Percentiles rank a stretch among this genome's conserved stretches.
phyloP scores from a whole-genome alignment of 768 basidiomycete genomes.

The Trametes cingulata region DNA sequence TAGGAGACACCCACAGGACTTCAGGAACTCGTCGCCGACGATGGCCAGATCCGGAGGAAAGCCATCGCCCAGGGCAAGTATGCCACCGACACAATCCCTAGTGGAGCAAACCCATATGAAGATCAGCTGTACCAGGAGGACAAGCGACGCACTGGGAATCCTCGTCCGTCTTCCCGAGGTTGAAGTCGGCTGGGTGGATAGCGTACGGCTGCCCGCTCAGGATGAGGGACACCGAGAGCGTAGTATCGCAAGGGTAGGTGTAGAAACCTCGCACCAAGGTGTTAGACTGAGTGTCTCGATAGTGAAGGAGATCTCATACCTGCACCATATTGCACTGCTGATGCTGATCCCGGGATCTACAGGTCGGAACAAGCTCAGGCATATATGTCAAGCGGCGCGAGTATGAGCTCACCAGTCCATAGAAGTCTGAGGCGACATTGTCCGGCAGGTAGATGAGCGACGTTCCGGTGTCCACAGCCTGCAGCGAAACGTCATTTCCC shows the following conservation, averaged over 20 bases:
- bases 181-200: conserved; percentile 54
- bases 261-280: conserved; percentile 45
- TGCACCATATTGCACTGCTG: conserved; percentile 43
- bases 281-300: not conserved
- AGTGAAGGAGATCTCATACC: conserved; percentile 32
- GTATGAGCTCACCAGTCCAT: conserved; percentile 38
- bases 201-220: conserved; percentile 45
- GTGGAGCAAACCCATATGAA: not conserved
- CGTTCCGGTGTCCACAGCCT: conserved; percentile 73
- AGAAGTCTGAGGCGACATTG: conserved; percentile 45
- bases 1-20: conserved; percentile 54
- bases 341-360: conserved; percentile 52
- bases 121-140: not conserved
- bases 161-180: conserved; percentile 44
- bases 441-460: conserved; percentile 62
- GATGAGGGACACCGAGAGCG: conserved; percentile 40
- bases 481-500: not conserved
- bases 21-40: conserved; percentile 65
- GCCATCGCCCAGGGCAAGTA: conserved; percentile 46
- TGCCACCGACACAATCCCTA: conserved; percentile 57
- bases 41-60: conserved; percentile 58
- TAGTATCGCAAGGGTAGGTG: conserved; percentile 51
- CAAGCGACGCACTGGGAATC: conserved; percentile 34
- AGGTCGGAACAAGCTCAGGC: not conserved
- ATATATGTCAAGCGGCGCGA: not conserved